These are phyloP conservation scores for Umbelopsis sp. DNA, from an alignment of 192 early-diverging fungal genomes.

Conservation along the genomic window DNA sequence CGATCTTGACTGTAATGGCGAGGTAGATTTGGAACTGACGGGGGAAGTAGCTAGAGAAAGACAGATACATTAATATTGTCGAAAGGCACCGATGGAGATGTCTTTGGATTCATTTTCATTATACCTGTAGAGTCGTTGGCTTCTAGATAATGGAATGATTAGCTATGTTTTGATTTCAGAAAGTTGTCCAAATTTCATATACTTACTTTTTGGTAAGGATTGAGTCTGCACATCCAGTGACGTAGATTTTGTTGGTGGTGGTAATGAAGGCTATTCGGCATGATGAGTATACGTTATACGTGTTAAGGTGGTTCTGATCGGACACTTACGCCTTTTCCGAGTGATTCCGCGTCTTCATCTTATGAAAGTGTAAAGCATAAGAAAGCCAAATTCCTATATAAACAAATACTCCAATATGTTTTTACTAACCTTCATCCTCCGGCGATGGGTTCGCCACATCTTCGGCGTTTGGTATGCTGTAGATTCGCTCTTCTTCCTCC, in stretches of 20 bases:
- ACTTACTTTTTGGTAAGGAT: background rate
- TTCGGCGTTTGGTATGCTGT: conserved; percentile 73
- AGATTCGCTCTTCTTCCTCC: conserved; percentile 81
- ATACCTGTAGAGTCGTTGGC: conserved; percentile 15
- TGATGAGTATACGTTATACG: background rate
- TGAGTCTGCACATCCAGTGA: background rate
- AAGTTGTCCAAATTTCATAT: background rate
- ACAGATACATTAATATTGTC: background rate
- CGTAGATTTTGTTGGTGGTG: background rate
- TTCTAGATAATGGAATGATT: background rate
- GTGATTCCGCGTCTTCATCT: background rate
- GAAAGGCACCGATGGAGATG: background rate
- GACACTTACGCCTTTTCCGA: conserved; percentile 4
- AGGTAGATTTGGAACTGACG: conserved; percentile 18
- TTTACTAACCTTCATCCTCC: conserved; percentile 11
- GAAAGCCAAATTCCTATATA: background rate
- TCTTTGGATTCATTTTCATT: no score
- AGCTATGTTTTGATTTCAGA: background rate
- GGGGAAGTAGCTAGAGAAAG: conserved; percentile 22
- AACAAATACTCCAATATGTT: background rate
- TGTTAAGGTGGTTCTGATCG: background rate
- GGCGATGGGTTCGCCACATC: conserved; percentile 33
- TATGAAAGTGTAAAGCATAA: background rate
- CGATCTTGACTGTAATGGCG: conserved; percentile 20
- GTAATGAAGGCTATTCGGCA: conserved; percentile 3